Base-by-base conservation (phyloP, 1,139 yeast species). In the Yamadazyma trypodendri region DNA sequence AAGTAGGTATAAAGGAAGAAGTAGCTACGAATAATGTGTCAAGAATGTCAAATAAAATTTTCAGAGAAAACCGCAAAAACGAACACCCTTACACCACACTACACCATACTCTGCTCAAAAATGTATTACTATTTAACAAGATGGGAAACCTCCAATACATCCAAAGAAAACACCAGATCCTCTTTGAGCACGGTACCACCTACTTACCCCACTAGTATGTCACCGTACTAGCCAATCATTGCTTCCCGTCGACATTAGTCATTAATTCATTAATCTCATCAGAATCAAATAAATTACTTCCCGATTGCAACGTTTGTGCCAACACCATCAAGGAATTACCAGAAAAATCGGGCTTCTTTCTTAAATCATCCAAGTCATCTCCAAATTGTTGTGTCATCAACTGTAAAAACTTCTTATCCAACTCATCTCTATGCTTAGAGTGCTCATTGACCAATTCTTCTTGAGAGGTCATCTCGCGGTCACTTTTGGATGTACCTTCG, bases 281-380 rank as follows among this genome's bases (percentile, higher is more conserved):
- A 31, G 73, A 72, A 54, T 81, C 87, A 58, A 82, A 83, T 64
- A 83, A 72, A 46, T 80, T 77, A 6, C 77, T 69, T 11, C 87
- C 85, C 36, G 80, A 78, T 52, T 81, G 84, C 42, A 84, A 66
- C 3, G 82, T 71, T 50, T 77, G 79, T 3, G 88, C 89, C 48
- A 84, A 61, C 35, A 80, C 56, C 15, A 77, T 76, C 45, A 84
- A 65, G 14, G 87, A 80, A 48, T 72, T 75, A 33, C 68, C 72
- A 12, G 64, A 63, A 50, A 83, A 83, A 55, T 82, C 89, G 7
- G 84, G 82, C 30, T 81, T 80, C 46, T 71, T 68, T 58, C 89
- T 75, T 46, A 83, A 61, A 43, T 68, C 70, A 54, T 81, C 82
- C 37, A 84, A 65, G 50, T 83, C 90, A 43, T 77, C 79, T 39